Conservation (phyloP, 805 yeast genomes). For the Wickerhamiella azyma region DNA sequence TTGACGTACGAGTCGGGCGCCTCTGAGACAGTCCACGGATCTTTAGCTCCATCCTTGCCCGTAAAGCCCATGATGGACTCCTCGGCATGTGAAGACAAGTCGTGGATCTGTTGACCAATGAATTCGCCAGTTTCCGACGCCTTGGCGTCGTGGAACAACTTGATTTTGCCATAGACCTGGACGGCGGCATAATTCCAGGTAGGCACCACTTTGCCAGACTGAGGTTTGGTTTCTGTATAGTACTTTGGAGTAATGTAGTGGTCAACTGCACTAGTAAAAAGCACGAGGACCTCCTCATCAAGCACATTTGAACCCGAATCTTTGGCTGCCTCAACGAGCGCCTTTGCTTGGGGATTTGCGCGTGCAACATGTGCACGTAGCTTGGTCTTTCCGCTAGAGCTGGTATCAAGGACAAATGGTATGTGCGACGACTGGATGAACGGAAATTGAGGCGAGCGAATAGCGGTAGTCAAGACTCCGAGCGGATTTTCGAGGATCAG, state of each 20-base stretch:
- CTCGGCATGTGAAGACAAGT: slow-evolving; percentile 24
- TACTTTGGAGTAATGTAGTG: slow-evolving; percentile 44
- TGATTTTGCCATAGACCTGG: slow-evolving; percentile 41
- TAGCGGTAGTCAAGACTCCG: slow-evolving; percentile 27
- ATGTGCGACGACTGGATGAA: slow-evolving; percentile 40
- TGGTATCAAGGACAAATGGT: slow-evolving; percentile 34
- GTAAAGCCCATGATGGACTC: background rate
- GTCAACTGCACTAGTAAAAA: slow-evolving; percentile 18
- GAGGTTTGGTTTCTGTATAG: slow-evolving; percentile 36
- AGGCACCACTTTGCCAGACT: slow-evolving; percentile 50
- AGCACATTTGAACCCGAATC: slow-evolving; percentile 42
- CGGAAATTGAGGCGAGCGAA: slow-evolving; percentile 27
- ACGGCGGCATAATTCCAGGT: slow-evolving; percentile 54
- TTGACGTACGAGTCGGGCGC: slow-evolving; percentile 40
- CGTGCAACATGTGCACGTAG: slow-evolving; percentile 45
- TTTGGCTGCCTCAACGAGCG: slow-evolving; percentile 25
- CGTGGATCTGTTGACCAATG: slow-evolving; percentile 33
- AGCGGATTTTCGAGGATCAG: slow-evolving; percentile 38
- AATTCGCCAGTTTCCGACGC: slow-evolving; percentile 22
- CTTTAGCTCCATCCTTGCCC: background rate
- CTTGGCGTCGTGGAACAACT: slow-evolving; percentile 29
- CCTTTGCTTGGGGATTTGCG: slow-evolving; percentile 34
- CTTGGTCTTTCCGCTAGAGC: slow-evolving; percentile 26
- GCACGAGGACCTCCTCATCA: slow-evolving; percentile 8
- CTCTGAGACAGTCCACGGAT: slow-evolving; percentile 41